Percentiles rank a stretch among this genome's conserved stretches.
phyloP scores from a whole-genome alignment of 2,329 filamentous ascomycete species.

The Penicillium polonicum region DNA sequence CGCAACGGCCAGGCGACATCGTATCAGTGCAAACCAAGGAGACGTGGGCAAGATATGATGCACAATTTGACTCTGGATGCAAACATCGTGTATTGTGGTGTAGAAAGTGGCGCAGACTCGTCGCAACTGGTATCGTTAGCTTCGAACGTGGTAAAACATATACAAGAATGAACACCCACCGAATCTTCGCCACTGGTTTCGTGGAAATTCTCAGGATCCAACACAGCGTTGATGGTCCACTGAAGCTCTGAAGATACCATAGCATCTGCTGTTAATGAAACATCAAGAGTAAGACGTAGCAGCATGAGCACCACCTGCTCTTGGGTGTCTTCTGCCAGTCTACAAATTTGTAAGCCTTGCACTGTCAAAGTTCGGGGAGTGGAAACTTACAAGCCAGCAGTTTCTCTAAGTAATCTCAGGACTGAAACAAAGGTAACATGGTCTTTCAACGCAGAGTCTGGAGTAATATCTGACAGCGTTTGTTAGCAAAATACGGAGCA shows the following conservation, averaged over 20 bases:
- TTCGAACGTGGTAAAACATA: neutral
- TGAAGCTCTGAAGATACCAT: conserved; percentile 35
- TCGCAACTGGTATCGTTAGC: conserved; percentile 28
- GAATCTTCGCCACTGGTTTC: conserved; percentile 20
- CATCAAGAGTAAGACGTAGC: conserved; percentile 40
- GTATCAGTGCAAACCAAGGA: conserved; percentile 38
- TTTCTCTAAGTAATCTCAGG: conserved; percentile 33
- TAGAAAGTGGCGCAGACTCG: conserved; percentile 30
- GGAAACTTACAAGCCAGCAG: conserved; percentile 32
- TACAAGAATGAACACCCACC: conserved; percentile 18
- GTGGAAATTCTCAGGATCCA: conserved; percentile 27
- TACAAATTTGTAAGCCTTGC: conserved; percentile 20
- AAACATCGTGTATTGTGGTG: conserved; percentile 38
- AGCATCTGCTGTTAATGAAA: conserved; percentile 30
- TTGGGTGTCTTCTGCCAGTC: conserved; percentile 35
- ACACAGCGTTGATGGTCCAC: conserved; percentile 32
- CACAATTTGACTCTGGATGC: conserved; percentile 43
- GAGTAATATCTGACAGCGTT: conserved; percentile 12
- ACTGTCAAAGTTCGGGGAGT: neutral
- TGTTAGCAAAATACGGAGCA: conserved; percentile 6
- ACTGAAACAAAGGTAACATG: conserved; percentile 33
- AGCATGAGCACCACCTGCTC: conserved; percentile 34
- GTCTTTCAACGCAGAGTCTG: conserved; percentile 17
- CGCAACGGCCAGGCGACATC: conserved; percentile 41
- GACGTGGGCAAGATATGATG: conserved; percentile 42